phyloP scores from a whole-genome alignment of 1,139 yeast species.

The Candida sanyaensis region DNA sequence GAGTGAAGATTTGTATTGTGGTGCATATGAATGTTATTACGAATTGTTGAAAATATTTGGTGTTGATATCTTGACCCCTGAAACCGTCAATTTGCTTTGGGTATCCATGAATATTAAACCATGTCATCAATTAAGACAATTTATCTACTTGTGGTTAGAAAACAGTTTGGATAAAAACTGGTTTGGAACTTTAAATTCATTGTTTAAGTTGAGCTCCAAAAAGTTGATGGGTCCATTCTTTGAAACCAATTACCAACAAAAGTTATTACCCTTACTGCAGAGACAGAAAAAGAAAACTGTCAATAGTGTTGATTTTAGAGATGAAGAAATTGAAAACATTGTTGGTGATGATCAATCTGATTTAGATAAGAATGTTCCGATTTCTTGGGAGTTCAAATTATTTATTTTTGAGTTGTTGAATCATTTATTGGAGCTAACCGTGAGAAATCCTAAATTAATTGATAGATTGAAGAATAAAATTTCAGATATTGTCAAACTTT shows the following conservation, averaged over 20 bases:
- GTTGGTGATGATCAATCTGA: constrained; percentile 33
- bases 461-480: constrained; percentile 51
- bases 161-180: constrained; percentile 37
- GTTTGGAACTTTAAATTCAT: constrained; percentile 41
- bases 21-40: constrained; percentile 41
- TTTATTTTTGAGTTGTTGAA: constrained; percentile 62
- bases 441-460: constrained; percentile 39
- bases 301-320: constrained; percentile 36
- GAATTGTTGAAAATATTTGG: constrained; percentile 45
- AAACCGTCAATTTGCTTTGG: constrained; percentile 43
- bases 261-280: constrained; percentile 45
- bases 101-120: constrained; percentile 46
- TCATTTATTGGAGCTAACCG: constrained; percentile 47
- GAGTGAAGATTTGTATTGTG: constrained; percentile 34
- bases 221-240: constrained; percentile 41
- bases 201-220: constrained; percentile 40
- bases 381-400: constrained; percentile 69
- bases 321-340: constrained; percentile 49
- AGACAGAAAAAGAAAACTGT: constrained; percentile 43
- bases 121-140: constrained; percentile 33
- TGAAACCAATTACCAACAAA: constrained; percentile 42
- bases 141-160: constrained; percentile 45
- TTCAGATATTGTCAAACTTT: constrained; percentile 75
- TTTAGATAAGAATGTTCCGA: constrained; percentile 56
- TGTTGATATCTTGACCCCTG: constrained; percentile 32